phyloP scores from a whole-genome alignment of 2,329 filamentous ascomycete species.

The Dothistroma pini region DNA sequence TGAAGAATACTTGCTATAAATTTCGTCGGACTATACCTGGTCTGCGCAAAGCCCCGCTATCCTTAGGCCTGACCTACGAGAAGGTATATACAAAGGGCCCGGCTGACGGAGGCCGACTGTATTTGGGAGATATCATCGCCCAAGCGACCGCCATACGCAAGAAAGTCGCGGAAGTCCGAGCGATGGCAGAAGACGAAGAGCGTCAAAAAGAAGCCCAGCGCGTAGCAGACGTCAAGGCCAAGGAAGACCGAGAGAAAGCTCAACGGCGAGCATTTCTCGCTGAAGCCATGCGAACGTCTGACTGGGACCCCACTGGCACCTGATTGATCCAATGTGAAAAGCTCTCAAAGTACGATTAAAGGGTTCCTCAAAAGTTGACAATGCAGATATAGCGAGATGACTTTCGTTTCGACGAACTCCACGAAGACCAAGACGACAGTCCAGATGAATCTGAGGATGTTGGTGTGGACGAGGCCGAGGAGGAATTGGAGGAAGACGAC shows the following conservation, averaged over 20 bases:
- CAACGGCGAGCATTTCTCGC: background rate
- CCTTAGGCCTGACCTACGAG: background rate
- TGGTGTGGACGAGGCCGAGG: background rate
- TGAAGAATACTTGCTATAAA: background rate
- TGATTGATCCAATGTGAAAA: constrained; percentile 6
- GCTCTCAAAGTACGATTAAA: constrained; percentile 1
- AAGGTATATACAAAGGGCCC: background rate
- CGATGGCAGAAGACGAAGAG: constrained; percentile 23
- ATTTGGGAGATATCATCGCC: background rate
- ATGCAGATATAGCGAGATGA: constrained; percentile 14
- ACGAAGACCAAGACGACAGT: background rate
- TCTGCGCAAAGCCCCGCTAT: background rate
- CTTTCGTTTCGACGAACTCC: constrained; percentile 3
- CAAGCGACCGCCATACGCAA: background rate
- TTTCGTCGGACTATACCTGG: background rate
- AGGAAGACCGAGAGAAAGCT: background rate
- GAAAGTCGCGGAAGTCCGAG: background rate
- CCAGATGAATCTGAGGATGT: constrained; percentile 1
- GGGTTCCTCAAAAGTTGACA: background rate
- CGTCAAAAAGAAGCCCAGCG: constrained; percentile 40
- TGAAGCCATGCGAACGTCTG: constrained; percentile 4
- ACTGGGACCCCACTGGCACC: constrained; percentile 11
- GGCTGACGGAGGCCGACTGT: background rate
- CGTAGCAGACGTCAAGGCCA: constrained; percentile 35
- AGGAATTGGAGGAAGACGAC: background rate